Base-by-base conservation (phyloP, 495 filamentous ascomycete species). In the Xylona heveae region DNA sequence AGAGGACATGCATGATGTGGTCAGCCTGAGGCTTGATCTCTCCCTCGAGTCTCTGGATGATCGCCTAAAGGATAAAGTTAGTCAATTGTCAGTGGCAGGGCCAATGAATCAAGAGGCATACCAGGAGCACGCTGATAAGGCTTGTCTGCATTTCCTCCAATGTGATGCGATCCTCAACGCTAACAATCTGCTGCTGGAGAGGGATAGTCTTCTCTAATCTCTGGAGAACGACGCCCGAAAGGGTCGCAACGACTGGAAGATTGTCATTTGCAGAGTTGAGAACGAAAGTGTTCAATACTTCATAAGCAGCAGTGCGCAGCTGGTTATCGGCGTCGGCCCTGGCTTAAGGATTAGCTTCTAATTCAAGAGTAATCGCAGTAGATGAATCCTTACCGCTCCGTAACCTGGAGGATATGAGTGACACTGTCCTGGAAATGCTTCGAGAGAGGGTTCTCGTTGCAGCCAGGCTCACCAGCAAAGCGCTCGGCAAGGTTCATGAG, bases 71-170 rank as follows among this genome's bases (percentile, higher is more conserved):
- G 13, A 33, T 48, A 5, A 16, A 13, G 13, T 32, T 6, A 19
- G 16, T 29, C 21, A 14, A 7, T 17, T 13, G 12, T 8, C 12
- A 17, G 9, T 8, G 4, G 37, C 18, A 15, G 19, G 4, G 14
- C 4, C 12, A 30, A 14, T 23, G 3, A 4, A 33, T 7, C 22
- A 30, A 28, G 16, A 6, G 3, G 16, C 54, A 43, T 46, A 58
- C 59, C 54, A 92, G 67, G 21, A 94, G 54, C 6, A 94, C 88
- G 34, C 77, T 91, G 47, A 68, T 74, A 42, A 97, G 64, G 52
- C 84, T 93, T 5, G 82, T 92, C 59, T 95, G 85, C 66, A 97
- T 93, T 48, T 97, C 88, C 49, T 95, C 84, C 21, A 97, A 60
- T 2, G 75, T 84, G 28, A 93, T 78, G 43, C 73, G 78, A 53